Conservation (phyloP, 257 asterid genomes). For the Lycium barbarum region DNA sequence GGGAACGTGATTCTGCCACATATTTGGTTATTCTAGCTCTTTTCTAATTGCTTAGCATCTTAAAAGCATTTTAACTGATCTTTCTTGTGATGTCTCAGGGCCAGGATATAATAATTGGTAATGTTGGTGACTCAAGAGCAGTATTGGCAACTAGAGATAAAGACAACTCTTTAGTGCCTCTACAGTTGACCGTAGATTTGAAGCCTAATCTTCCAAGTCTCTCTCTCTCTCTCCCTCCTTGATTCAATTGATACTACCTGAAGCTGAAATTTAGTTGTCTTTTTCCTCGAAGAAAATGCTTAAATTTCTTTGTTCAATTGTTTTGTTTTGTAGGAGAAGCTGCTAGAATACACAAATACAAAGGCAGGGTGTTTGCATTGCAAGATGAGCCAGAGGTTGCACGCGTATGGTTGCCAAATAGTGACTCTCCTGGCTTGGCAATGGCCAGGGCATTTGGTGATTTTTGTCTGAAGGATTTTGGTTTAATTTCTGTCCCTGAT, state of each 20-base stretch:
- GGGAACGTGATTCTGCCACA: neutral
- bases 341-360: conserved; percentile 92
- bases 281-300: neutral
- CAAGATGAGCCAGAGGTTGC: conserved; percentile 99
- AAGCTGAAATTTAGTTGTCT: neutral
- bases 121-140: conserved; percentile 97
- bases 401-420: conserved; percentile 98
- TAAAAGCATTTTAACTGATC: conserved; percentile 18
- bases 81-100: conserved; percentile 54
- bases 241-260: neutral
- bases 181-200: conserved; percentile 96
- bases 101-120: conserved; percentile 87
- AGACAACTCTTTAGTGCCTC: conserved; percentile 73
- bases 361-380: conserved; percentile 95
- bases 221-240: conserved; percentile 35
- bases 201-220: conserved; percentile 97
- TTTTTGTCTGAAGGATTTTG: conserved; percentile 96
- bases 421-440: conserved; percentile 97
- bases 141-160: conserved; percentile 84
- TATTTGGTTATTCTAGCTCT: neutral
- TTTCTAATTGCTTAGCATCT: neutral
- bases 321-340: conserved; percentile 69
- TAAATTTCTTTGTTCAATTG: conserved; percentile 18
- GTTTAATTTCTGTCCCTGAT: conserved; percentile 94
- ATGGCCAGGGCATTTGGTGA: conserved; percentile 99